Base-by-base conservation (phyloP, 495 filamentous ascomycete species). In the Penicillium argentinense region DNA sequence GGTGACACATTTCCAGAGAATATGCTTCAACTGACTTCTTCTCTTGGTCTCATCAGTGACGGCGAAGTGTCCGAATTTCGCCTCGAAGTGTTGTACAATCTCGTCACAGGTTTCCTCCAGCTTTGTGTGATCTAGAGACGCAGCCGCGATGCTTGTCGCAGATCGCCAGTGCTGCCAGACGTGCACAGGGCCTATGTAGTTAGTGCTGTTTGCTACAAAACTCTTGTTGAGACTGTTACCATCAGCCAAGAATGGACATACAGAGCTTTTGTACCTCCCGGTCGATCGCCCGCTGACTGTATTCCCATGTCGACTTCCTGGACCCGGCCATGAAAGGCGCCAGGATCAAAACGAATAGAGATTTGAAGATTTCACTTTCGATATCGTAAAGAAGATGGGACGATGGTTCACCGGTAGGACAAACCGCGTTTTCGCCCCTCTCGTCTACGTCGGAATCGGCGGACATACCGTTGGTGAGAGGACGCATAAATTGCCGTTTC, bases 131-230 rank as follows among this genome's bases (percentile, higher is more conserved):
- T 18, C 34, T 36, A 37, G 36, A 12, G 25, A 24, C 24, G 37
- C 30, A 1, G 25, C 18, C 9, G 38, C 49, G 9, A 11, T 38
- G 21, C 56, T 60, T 9, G 45, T 53, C 3, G 48, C 26, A 9
- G 37, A 32, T 11, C 53, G 48, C 56, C 53, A 60, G 16, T 45
- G 30, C 23, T 50, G 47, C 36, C 52, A 42, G 4, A 47, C 22
- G 12, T 46, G 14, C 8, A 17, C 27, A 5, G 45, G 46, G 17
- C 12, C 56, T 60, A 18, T 26, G n/a, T n/a, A n/a, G 12, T 23
- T 14, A 26, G 40, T 25, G 9, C 19, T 9, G n/a, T 11, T 40
- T 23, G 12, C 11, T 11, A 16, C 9, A 9, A 21, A 12, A 3
- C 12, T 38, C 34, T 9, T 21, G 18, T n/a, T 7, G n/a, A 33